These are phyloP conservation scores for Vanrija sp. DNA, from an alignment of 1,284 basidiomycete genomes.

Conservation along the genomic window DNA sequence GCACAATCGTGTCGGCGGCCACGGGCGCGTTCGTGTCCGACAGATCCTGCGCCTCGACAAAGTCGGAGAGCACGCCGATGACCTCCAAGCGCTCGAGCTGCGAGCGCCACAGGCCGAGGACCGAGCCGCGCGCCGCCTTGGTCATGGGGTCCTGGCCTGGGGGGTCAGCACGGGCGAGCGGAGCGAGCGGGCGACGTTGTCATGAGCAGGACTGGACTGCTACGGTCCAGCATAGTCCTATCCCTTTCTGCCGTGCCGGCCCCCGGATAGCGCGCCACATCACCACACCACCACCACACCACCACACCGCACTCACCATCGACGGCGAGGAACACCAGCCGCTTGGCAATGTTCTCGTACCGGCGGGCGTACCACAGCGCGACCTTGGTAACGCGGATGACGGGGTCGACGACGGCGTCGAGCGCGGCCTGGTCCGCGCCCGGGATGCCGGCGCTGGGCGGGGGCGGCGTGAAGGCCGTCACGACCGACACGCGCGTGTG, in stretches of 20 bases:
- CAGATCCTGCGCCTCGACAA: background rate
- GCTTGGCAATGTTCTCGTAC: background rate
- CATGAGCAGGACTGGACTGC: background rate
- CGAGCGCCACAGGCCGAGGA: constrained; percentile 1
- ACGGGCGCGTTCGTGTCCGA: background rate
- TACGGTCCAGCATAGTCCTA: no score
- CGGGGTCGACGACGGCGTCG: background rate
- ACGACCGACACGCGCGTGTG: background rate
- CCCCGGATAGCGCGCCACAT: background rate
- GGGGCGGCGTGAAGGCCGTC: background rate
- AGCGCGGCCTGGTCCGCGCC: constrained; percentile 4
- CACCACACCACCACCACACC: background rate
- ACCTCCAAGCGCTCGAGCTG: background rate
- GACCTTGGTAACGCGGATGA: background rate
- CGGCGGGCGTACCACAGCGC: background rate
- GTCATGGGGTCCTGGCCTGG: constrained; percentile 1
- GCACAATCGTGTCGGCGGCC: background rate
- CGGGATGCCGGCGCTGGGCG: background rate
- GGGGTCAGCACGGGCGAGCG: background rate
- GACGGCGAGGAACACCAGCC: background rate
- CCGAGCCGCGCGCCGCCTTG: background rate
- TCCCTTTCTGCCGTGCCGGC: no score
- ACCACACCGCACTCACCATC: background rate
- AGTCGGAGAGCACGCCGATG: background rate
- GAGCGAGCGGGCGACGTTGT: background rate